Percentiles rank a stretch among this genome's conserved stretches.
Evolutionary conservation across 768 basidiomycete species (phyloP).

Genomic region (Plicaturopsis crispa): DNA sequence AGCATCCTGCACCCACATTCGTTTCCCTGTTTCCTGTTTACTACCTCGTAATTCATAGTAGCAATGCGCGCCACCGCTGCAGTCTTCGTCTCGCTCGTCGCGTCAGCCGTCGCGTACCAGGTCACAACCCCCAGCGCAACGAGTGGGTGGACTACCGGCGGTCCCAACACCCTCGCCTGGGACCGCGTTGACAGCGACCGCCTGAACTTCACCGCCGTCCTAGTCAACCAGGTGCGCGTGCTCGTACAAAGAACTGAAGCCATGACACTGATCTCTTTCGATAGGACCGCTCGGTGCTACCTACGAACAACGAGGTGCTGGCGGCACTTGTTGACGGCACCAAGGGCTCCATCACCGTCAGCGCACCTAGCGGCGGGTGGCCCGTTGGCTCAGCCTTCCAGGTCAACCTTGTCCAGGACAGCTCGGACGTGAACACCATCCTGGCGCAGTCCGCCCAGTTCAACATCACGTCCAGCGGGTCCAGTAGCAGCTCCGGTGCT

Average conservation of each 20-base stretch:
- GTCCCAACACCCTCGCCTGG: slow-evolving; percentile 54
- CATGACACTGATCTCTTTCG: slow-evolving; percentile 4
- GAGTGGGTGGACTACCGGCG: slow-evolving; percentile 51
- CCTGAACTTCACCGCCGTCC: slow-evolving; percentile 57
- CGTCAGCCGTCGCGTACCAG: slow-evolving; percentile 55
- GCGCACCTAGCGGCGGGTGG: slow-evolving; percentile 60
- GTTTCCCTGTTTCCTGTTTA: slow-evolving; percentile 10
- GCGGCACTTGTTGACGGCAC: slow-evolving; percentile 46
- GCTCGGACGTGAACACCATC: slow-evolving; percentile 39
- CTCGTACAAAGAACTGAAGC: background rate
- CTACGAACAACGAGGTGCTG: slow-evolving; percentile 38
- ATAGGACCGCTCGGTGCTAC: slow-evolving; percentile 27
- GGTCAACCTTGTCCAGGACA: slow-evolving; percentile 60
- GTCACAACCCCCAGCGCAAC: slow-evolving; percentile 43
- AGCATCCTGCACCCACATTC: slow-evolving; percentile 10
- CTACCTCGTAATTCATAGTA: slow-evolving; percentile 5
- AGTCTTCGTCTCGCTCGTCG: slow-evolving; percentile 40
- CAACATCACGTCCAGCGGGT: slow-evolving; percentile 28
- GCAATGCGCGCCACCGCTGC: slow-evolving; percentile 36
- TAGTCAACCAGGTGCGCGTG: slow-evolving; percentile 51
- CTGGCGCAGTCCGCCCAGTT: slow-evolving; percentile 70
- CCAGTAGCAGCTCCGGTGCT: slow-evolving; percentile 16
- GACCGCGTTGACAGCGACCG: slow-evolving; percentile 57
- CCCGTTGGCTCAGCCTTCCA: slow-evolving; percentile 51
- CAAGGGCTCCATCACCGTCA: slow-evolving; percentile 28